Evolutionary conservation across 352 stramenopile species (phyloP), one percentile per base, ranked within the genome.

Genomic region (Globisporangium acanthophoron): DNA sequence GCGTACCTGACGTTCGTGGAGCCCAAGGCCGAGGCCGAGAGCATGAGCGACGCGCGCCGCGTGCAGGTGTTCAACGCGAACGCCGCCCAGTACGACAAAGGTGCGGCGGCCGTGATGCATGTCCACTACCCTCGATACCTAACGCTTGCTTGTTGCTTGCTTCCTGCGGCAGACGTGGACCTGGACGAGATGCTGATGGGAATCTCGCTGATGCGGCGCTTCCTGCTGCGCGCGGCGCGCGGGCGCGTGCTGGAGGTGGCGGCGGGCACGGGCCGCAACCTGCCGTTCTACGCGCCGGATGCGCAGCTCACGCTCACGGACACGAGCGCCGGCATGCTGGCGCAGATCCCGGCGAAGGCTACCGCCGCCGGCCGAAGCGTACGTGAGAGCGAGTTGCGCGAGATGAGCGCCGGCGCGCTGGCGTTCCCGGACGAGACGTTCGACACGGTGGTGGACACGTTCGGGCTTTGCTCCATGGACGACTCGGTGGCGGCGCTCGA

Each of bases 361-460:
- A 64, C 64, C 27, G 58, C 65, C 5, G 20, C 55, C 67, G 24
- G 65, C 61, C 43, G 58, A 59, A 7, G n/a, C 50, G 18, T 52
- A 74, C 13, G 31, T 39, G 11, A 60, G 41, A 87, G 67, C 48
- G 68, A 84, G 35, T 59, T 78, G 21, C 58, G 56, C 9, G 74
- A 91, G 51, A 91, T 93, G 80, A 76, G 70, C 39, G 80, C 79
- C 0, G 67, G 66, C 33, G 61, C 68, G 9, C 61, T 96, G 44
- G 24, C 50, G 29, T 98, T 97, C 65, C 52, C 64, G 3, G 72
- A 88, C 51, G 61, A 85, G 44, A 67, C 60, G 1, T 98, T 98
- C 72, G 94, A 98, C 71, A 97, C 94, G 3, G 91, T 98, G 37
- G 91, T 98, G 20, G 95, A 98, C 70, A 98, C 96, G 2, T 98